These are phyloP conservation scores for Rhododendron williamsianum DNA, from an alignment of 148 eudicot species.

Conservation along the genomic window DNA sequence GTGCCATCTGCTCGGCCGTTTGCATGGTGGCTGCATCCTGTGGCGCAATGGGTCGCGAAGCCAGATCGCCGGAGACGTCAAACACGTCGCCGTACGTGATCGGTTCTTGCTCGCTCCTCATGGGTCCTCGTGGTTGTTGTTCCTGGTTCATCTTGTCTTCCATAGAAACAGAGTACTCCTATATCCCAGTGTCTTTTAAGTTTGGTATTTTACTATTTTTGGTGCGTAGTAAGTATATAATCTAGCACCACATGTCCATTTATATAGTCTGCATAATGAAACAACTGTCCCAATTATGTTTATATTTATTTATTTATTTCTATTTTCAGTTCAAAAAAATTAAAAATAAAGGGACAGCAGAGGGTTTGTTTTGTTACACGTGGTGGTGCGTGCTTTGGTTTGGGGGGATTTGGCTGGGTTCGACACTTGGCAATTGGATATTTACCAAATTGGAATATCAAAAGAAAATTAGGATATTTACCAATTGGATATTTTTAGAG, in stretches of 20 bases:
- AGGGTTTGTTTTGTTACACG: not conserved
- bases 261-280: not conserved
- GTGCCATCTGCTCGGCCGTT: conserved; percentile 40
- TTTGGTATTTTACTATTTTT: not conserved
- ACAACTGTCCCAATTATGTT: too few relatives aligned
- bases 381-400: not conserved
- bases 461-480: too few relatives aligned
- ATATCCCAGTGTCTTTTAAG: too few relatives aligned
- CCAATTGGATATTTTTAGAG: too few relatives aligned
- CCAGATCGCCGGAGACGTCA: conserved; percentile 38
- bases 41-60: conserved; percentile 36
- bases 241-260: not conserved
- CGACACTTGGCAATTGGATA: too few relatives aligned
- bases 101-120: conserved; percentile 4
- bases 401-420: too few relatives aligned
- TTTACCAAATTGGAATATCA: too few relatives aligned
- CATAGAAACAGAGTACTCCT: not conserved
- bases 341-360: not conserved
- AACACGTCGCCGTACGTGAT: conserved; percentile 63
- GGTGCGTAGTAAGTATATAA: not conserved
- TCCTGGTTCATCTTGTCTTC: conserved; percentile 26
- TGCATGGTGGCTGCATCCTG: conserved; percentile 62
- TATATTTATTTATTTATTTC: too few relatives aligned
- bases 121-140: conserved; percentile 23
- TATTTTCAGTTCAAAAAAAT: too few relatives aligned